Percentiles rank a stretch among this genome's conserved stretches.
These are phyloP conservation scores for Stereocaulon alpinum DNA, from an alignment of 495 filamentous ascomycete species.

Conservation along the genomic window DNA sequence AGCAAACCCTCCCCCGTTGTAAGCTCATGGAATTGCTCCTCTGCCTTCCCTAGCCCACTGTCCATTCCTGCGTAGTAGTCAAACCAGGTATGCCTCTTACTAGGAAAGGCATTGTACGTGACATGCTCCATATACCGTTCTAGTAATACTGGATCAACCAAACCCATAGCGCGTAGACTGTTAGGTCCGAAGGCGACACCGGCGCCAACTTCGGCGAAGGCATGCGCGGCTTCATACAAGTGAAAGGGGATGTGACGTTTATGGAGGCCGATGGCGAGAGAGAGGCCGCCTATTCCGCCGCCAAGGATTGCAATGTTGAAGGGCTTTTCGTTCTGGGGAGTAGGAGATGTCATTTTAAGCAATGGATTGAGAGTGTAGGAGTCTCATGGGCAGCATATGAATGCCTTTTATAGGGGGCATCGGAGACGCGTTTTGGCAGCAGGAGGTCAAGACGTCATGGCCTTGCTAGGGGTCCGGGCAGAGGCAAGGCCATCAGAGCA, in stretches of 20 bases:
- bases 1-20: conserved; percentile 18
- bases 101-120: conserved; percentile 31
- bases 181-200: conserved; percentile 53
- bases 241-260: conserved; percentile 32
- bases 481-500: not conserved
- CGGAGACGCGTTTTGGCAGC: not conserved
- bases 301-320: conserved; percentile 35
- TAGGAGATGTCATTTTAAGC: not conserved
- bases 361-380: too few species aligned
- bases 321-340: conserved; percentile 7
- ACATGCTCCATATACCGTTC: conserved; percentile 31
- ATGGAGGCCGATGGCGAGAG: conserved; percentile 29
- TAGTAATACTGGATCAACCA: conserved; percentile 39
- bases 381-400: too few species aligned
- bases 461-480: not conserved
- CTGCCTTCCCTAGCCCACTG: conserved; percentile 21
- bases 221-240: conserved; percentile 43
- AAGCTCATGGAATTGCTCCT: conserved; percentile 27
- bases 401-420: not conserved
- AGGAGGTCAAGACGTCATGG: not conserved
- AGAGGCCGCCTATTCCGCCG: conserved; percentile 32
- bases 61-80: conserved; percentile 20
- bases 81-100: conserved; percentile 20
- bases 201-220: conserved; percentile 49
- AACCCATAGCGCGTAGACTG: conserved; percentile 43